Evolutionary conservation across 2,329 filamentous ascomycete genomes (phyloP).

Genomic region (Teratosphaeria viscida): DNA sequence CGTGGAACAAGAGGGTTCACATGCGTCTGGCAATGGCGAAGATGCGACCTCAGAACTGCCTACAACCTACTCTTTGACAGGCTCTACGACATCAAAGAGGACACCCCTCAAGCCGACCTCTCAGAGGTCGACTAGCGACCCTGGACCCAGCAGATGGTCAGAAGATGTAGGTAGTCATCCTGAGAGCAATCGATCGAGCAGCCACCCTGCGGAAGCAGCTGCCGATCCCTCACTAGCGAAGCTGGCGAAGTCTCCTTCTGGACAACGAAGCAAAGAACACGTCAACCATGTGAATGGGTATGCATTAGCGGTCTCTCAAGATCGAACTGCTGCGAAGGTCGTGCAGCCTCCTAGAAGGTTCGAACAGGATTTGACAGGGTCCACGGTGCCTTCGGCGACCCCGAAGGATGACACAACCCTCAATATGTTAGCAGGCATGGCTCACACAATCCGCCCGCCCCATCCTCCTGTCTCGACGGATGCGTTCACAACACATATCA

Average conservation of each 20-base stretch:
- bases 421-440: not conserved
- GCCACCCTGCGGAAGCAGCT: not conserved
- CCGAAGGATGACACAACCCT: not conserved
- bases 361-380: not conserved
- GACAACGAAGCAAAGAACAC: not conserved
- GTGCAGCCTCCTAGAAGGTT: not conserved
- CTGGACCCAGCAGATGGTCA: constrained; percentile 5
- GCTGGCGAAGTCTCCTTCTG: not conserved
- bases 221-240: not conserved
- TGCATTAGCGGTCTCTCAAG: not conserved
- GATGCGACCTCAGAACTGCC: constrained; percentile 24
- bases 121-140: constrained; percentile 15
- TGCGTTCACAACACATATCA: constrained; percentile 21
- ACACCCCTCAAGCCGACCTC: constrained; percentile 6
- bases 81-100: constrained; percentile 13
- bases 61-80: constrained; percentile 25
- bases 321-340: not conserved
- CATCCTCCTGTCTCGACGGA: constrained; percentile 11
- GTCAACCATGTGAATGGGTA: not conserved
- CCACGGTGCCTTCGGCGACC: not conserved
- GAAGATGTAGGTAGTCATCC: not conserved
- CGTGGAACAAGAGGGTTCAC: not conserved
- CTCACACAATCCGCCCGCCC: constrained; percentile 13
- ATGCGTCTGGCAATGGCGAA: constrained; percentile 3
- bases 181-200: not conserved